Evolutionary conservation across 1,284 basidiomycete genomes (phyloP), one percentile per base, ranked within the genome.

Genomic region (Ganoderma sinense): DNA sequence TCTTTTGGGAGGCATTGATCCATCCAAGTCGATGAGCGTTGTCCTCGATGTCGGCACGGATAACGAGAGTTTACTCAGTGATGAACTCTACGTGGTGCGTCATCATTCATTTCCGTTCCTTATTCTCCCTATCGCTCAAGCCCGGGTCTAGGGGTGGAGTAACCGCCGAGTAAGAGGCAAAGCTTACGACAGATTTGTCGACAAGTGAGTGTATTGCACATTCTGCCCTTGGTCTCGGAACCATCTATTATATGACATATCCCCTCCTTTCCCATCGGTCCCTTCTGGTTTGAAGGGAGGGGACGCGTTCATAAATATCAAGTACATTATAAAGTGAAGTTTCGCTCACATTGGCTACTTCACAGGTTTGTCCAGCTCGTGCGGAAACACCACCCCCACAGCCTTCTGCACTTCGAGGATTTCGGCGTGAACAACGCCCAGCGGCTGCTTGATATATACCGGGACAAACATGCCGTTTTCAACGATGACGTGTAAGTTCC

Each of bases 1-100:
- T 0, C 85, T 96, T 48, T 90, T 96, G 39, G 95, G 90, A 23
- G 94, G 95, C 5, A 90, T 97, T 70, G 88, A 96, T 80, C 96
- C 96, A 0, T 82, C 85, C 0, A 86, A 88, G 66, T 85, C 91
- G 0, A 80, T 94, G 14, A 84, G 87, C 56, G 91, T 95, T 2
- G 87, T 88, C 1, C 83, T 95, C 0, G 94, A 95, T 74, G 92
- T 95, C 20, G 94, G 94, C 11, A 95, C 94, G 0, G 85, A 95
- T 77, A 95, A 95, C 75, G 82, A 91, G 71, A 77, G 82, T 0
- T 83, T 93, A 0, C 78, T 92, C 36, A 84, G 88, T n/a, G 92
- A 94, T 71, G 81, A 82, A 5, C 85, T 93, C n/a, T 93, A 94
- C 73, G 89, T 94, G 18, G 89, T 77, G 65, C 33, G 76, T 65